phyloP scores from a whole-genome alignment of 2,329 filamentous ascomycete genomes.

The Fusarium buharicum region DNA sequence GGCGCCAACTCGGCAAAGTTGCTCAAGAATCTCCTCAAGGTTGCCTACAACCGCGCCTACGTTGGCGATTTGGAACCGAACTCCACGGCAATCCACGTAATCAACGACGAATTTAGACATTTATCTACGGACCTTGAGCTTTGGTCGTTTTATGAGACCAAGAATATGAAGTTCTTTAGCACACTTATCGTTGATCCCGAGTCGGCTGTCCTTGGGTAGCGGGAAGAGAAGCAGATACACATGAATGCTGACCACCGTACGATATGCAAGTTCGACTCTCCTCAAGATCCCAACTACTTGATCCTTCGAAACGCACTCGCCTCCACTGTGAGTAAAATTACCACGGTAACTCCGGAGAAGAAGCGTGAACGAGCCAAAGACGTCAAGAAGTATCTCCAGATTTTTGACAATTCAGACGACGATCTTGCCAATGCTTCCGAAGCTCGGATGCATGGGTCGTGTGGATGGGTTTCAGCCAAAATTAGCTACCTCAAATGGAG shows the following conservation, averaged over 20 bases:
- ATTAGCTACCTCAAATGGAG: conserved; percentile 26
- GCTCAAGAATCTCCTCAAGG: conserved; percentile 51
- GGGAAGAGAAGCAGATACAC: conserved; percentile 51
- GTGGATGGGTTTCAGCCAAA: conserved; percentile 30
- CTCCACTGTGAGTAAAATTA: conserved; percentile 26
- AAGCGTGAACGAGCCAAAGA: conserved; percentile 16
- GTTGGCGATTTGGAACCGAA: conserved; percentile 52
- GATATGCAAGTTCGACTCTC: conserved; percentile 55
- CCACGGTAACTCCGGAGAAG: conserved; percentile 5
- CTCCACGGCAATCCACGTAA: conserved; percentile 50
- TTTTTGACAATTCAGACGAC: conserved; percentile 24
- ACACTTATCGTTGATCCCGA: conserved; percentile 52
- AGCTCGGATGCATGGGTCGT: conserved; percentile 23
- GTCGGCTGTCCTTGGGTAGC: conserved; percentile 56
- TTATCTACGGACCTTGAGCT: conserved; percentile 50
- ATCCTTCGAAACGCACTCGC: conserved; percentile 47
- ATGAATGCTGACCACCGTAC: conserved; percentile 56
- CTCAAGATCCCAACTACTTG: conserved; percentile 52
- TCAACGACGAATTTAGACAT: conserved; percentile 59
- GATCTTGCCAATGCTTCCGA: conserved; percentile 22
- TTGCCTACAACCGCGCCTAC: conserved; percentile 48
- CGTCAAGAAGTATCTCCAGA: conserved; percentile 23
- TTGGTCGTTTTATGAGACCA: conserved; percentile 60
- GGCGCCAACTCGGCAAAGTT: conserved; percentile 52
- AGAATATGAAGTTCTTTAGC: conserved; percentile 30